Percentiles rank a stretch among this genome's conserved stretches.
Conservation (phyloP, 2,329 filamentous ascomycete genomes). For the Cordyceps fumosorosea region DNA sequence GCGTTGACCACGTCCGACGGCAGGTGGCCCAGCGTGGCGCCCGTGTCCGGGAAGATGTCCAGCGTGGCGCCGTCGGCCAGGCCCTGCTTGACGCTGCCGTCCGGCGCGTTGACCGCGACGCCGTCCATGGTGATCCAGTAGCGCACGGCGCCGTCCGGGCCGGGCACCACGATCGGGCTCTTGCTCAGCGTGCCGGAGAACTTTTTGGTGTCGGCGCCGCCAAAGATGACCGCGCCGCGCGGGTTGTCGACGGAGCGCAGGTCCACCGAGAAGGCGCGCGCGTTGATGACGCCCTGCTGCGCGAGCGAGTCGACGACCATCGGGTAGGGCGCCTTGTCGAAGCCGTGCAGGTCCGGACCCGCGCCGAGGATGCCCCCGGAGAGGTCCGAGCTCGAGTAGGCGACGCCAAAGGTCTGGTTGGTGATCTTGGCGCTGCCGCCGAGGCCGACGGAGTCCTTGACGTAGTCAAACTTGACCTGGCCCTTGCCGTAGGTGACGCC, state of each 20-base stretch:
- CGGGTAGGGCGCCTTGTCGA: constrained; percentile 37
- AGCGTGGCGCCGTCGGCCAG: constrained; percentile 31
- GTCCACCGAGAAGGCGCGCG: constrained; percentile 59
- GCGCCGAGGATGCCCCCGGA: constrained; percentile 65
- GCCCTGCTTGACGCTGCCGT: constrained; percentile 13
- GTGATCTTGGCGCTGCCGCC: constrained; percentile 35
- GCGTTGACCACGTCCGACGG: constrained; percentile 47
- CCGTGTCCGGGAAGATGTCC: constrained; percentile 64
- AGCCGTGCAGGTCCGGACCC: constrained; percentile 50
- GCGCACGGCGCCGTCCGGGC: constrained; percentile 46
- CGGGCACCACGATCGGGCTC: constrained; percentile 54
- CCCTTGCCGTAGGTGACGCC: constrained; percentile 46
- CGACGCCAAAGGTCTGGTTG: constrained; percentile 55
- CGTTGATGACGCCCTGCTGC: constrained; percentile 47
- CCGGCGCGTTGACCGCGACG: constrained; percentile 35
- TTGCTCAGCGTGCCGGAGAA: constrained; percentile 52
- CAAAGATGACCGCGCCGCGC: constrained; percentile 60
- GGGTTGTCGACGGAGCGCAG: constrained; percentile 54
- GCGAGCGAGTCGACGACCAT: constrained; percentile 47
- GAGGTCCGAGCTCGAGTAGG: constrained; percentile 41
- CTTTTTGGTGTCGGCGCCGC: constrained; percentile 59
- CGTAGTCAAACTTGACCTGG: constrained; percentile 43
- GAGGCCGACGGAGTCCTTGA: constrained; percentile 39
- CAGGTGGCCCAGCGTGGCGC: constrained; percentile 61
- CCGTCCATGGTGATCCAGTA: constrained; percentile 47